phyloP scores from a whole-genome alignment of 2,329 filamentous ascomycete species.

The Penicillium verrucosum region DNA sequence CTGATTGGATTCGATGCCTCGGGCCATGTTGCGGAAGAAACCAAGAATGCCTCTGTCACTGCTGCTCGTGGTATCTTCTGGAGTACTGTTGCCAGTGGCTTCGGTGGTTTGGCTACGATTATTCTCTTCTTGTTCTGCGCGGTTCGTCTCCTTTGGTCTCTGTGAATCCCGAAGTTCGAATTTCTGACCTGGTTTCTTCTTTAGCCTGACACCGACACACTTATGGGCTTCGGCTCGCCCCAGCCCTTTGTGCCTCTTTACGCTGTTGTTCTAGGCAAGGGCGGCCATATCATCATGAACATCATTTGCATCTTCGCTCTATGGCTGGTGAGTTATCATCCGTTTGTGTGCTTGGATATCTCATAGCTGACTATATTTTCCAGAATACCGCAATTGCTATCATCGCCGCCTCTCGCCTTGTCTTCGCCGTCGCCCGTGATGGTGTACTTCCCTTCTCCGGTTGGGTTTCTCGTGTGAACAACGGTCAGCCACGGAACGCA shows the following conservation, averaged over 20 bases:
- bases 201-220: slow-evolving; percentile 51
- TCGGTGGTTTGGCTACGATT: slow-evolving; percentile 55
- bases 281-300: slow-evolving; percentile 61
- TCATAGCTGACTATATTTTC: not conserved
- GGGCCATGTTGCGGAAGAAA: slow-evolving; percentile 61
- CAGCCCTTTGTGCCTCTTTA: slow-evolving; percentile 61
- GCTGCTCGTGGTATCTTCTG: slow-evolving; percentile 60
- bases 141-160: slow-evolving; percentile 3
- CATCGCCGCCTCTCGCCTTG: slow-evolving; percentile 58
- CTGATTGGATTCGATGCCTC: slow-evolving; percentile 61
- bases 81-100: slow-evolving; percentile 56
- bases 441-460: slow-evolving; percentile 58
- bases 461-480: slow-evolving; percentile 55
- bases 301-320: slow-evolving; percentile 44
- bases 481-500: slow-evolving; percentile 59
- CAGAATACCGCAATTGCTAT: slow-evolving; percentile 59
- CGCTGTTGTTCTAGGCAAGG: slow-evolving; percentile 53
- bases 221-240: slow-evolving; percentile 54
- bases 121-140: slow-evolving; percentile 60
- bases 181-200: slow-evolving; percentile 6
- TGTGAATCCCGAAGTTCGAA: too few species aligned
- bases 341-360: not conserved
- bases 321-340: slow-evolving; percentile 19
- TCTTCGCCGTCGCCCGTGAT: slow-evolving; percentile 62
- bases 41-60: slow-evolving; percentile 55